Base-by-base conservation (phyloP, 1,139 yeast genomes). In the Kodamaea sp. region DNA sequence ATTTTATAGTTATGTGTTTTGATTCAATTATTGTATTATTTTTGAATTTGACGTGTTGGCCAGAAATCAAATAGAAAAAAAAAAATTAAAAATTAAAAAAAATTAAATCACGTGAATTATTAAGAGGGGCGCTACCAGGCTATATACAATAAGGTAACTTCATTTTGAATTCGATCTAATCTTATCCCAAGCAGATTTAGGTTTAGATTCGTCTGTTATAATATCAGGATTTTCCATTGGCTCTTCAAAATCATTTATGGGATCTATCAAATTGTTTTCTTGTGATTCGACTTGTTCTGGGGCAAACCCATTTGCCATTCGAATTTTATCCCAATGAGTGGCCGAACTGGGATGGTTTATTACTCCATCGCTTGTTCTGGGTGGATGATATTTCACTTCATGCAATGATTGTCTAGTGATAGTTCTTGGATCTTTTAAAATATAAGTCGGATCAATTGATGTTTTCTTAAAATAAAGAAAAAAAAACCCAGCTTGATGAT, bases 371-470 rank as follows among this genome's bases (percentile, higher is more conserved):
- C 24, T 26, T 11, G 22, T 12, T 20, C 26, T 28, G 5, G 58
- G 57, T 6, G 65, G 62, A 28, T 51, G 52, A 35, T 55, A 60
- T 28, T 54, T 57, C 6, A 63, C 67, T 42, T 65, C 61, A 38
- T 64, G 63, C 32, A 50, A 38, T 1, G 45, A 33, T 25, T 53
- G 46, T 31, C 53, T 57, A 6, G 62, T 60, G 38, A 54, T 55
- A 0, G 52, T 53, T 39, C 72, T 52, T 2, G 75, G 75, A 41
- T 71, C 74, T 34, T 61, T 60, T 35, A 69, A 50, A 3, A 65
- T 62, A 42, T 52, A 62, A 32, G 58, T 52, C 2, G 71, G 64
- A 42, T 70, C 70, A 9, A 55, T 53, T 6, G 65, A 54, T 2
- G 73, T 55, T 40, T 60, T 58, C 29, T 55, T 47, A 48, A 58